These are phyloP conservation scores for Tylopilus orsonianus DNA, from an alignment of 1,284 basidiomycete species.

Conservation along the genomic window DNA sequence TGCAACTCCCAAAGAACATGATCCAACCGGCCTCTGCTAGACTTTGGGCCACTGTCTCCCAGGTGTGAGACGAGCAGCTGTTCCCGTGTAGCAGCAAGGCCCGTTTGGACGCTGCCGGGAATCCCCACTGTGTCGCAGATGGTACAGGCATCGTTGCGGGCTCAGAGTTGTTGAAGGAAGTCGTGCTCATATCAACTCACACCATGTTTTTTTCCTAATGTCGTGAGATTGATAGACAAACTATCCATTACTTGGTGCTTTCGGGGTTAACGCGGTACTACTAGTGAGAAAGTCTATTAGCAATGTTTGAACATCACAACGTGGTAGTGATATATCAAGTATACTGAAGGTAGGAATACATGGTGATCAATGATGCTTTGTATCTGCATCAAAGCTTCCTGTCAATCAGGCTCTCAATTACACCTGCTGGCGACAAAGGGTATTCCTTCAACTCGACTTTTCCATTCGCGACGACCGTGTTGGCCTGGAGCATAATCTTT, in stretches of 20 bases:
- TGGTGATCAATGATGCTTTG: not conserved
- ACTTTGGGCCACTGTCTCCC: slow-evolving; percentile 13
- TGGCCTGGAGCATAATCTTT: slow-evolving; percentile 82
- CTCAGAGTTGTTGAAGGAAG: not conserved
- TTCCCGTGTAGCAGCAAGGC: slow-evolving; percentile 23
- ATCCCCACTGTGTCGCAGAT: slow-evolving; percentile 25
- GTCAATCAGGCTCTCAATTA: slow-evolving; percentile 81
- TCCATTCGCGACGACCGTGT: slow-evolving; percentile 63
- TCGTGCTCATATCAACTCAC: not conserved
- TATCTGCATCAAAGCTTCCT: slow-evolving; percentile 47
- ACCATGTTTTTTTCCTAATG: slow-evolving; percentile 7
- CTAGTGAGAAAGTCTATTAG: not conserved
- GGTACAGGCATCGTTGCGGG: slow-evolving; percentile 17
- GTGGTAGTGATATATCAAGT: not conserved
- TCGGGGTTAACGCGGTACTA: not conserved
- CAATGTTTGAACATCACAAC: not conserved
- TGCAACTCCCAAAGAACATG: not conserved
- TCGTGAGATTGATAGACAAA: slow-evolving; percentile 5
- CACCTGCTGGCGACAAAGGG: slow-evolving; percentile 64
- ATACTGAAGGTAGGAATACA: no score
- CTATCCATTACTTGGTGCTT: not conserved
- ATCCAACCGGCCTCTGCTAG: slow-evolving; percentile 9
- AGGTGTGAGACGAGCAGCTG: slow-evolving; percentile 19
- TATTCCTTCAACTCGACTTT: slow-evolving; percentile 78
- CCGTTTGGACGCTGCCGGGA: slow-evolving; percentile 18